Evolutionary conservation across 164 flowering plant species (phyloP).

Genomic region (Kingdonia uniflora): DNA sequence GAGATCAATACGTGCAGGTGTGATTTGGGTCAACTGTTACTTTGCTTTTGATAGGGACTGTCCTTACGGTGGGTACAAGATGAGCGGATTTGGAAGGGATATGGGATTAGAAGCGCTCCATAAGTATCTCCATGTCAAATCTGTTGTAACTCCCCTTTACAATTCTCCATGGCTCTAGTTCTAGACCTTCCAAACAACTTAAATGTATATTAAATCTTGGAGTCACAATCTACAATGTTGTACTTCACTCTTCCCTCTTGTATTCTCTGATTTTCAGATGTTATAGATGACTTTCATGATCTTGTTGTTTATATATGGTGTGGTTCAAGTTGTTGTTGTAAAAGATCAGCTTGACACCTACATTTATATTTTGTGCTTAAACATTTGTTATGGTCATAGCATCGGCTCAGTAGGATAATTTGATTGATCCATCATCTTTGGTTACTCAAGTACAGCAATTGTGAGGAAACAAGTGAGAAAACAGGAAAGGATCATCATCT

Average conservation of each 20-base stretch:
- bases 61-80: slow-evolving; percentile 69
- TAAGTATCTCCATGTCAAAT: slow-evolving; percentile 56
- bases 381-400: too few species aligned
- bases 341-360: too few species aligned
- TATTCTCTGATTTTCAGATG: background rate
- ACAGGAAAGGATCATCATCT: too few species aligned
- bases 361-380: too few species aligned
- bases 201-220: background rate
- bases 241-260: background rate
- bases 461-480: too few species aligned
- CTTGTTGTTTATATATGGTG: too few species aligned
- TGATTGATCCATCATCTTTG: too few species aligned
- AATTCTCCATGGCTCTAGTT: slow-evolving; percentile 63
- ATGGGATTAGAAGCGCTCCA: slow-evolving; percentile 49
- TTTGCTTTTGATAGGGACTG: slow-evolving; percentile 41
- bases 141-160: slow-evolving; percentile 59
- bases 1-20: slow-evolving; percentile 63
- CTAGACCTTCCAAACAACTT: background rate
- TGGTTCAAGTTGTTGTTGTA: too few species aligned
- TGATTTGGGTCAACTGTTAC: slow-evolving; percentile 69
- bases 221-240: too few species aligned
- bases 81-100: slow-evolving; percentile 67
- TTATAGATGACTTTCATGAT: background rate
- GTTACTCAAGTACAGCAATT: too few species aligned
- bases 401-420: too few species aligned